These are phyloP conservation scores for Ceriops decandra DNA, from an alignment of 345 rosid genomes.

Conservation along the genomic window DNA sequence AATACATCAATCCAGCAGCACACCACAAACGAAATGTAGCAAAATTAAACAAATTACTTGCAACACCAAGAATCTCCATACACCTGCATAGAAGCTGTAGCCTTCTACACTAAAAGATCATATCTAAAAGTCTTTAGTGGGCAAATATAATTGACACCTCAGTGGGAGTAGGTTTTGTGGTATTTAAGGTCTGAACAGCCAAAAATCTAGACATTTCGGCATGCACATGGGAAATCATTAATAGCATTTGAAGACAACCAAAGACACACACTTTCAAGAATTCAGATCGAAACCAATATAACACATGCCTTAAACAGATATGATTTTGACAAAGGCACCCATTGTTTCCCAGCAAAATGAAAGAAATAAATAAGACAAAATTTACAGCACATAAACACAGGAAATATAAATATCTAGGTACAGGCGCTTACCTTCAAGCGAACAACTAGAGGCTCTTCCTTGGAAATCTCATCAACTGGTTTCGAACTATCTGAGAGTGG, in stretches of 20 bases:
- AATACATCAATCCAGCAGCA: too few species aligned
- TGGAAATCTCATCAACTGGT: conserved; percentile 51
- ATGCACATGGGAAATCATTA: background rate
- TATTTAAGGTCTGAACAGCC: background rate
- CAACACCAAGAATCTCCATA: too few species aligned
- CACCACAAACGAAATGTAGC: too few species aligned
- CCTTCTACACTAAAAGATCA: too few species aligned
- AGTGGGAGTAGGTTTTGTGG: background rate
- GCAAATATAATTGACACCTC: too few species aligned
- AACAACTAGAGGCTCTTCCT: conserved; percentile 86
- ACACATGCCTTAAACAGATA: background rate
- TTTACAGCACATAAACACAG: background rate
- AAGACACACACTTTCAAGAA: background rate
- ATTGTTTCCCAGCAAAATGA: too few species aligned
- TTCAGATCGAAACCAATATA: background rate
- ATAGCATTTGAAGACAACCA: background rate
- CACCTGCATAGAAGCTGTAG: too few species aligned
- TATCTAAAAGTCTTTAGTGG: too few species aligned
- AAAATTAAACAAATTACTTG: too few species aligned
- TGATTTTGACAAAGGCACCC: background rate
- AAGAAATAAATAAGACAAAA: background rate
- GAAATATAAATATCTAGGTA: background rate
- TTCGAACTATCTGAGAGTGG: conserved; percentile 44
- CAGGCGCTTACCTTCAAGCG: conserved; percentile 68
- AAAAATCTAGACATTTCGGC: background rate